Evolutionary conservation across 805 yeast genomes (phyloP).

Genomic region (Saccharomyces jurei): DNA sequence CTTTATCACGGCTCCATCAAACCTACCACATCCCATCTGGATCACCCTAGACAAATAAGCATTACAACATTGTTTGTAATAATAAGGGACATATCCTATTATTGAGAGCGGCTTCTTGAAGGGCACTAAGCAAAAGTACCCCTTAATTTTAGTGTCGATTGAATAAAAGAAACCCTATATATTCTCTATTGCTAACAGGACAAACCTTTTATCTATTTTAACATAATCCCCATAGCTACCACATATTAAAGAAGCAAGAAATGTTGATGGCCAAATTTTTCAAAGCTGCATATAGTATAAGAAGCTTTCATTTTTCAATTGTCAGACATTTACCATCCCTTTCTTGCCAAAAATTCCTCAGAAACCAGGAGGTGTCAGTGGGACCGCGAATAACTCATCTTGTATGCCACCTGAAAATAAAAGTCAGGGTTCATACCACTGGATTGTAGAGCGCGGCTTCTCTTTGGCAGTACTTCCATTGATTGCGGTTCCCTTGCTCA

Average conservation of each 20-base stretch:
- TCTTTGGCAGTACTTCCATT: slow-evolving; percentile 74
- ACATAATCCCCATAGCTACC: neutral
- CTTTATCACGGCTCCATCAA: neutral
- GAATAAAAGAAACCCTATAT: neutral
- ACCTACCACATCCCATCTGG: neutral
- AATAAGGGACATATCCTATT: neutral
- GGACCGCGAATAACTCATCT: slow-evolving; percentile 87
- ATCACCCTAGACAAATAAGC: neutral
- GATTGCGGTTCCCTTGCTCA: slow-evolving; percentile 62
- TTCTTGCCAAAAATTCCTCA: slow-evolving; percentile 58
- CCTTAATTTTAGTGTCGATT: neutral
- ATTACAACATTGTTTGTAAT: neutral
- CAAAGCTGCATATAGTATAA: neutral
- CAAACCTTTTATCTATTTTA: neutral
- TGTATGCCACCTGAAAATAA: slow-evolving; percentile 55
- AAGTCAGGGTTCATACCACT: slow-evolving; percentile 80
- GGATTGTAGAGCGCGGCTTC: slow-evolving; percentile 76
- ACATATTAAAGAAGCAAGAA: neutral
- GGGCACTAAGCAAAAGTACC: neutral
- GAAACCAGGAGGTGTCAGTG: slow-evolving; percentile 85
- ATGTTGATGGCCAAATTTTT: neutral
- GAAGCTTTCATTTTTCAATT: neutral
- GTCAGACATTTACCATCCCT: slow-evolving; percentile 32
- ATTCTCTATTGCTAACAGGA: neutral
- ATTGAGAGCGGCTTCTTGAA: neutral